These are phyloP conservation scores for Thelonectria rubi DNA, from an alignment of 2,329 filamentous ascomycete species.

Conservation along the genomic window DNA sequence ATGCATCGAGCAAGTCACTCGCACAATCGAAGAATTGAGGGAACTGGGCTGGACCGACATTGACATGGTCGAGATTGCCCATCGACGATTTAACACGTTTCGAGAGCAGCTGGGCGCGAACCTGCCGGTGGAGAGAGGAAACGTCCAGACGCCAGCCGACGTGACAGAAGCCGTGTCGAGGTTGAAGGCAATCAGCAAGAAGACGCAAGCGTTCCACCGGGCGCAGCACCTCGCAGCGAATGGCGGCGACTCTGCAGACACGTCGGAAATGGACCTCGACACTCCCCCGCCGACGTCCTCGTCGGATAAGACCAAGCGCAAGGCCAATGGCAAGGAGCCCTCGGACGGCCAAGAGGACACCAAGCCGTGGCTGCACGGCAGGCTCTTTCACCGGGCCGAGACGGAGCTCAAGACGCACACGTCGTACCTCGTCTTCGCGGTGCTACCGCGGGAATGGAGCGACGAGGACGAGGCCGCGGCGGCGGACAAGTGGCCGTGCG, in stretches of 20 bases:
- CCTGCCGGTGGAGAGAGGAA: constrained; percentile 70
- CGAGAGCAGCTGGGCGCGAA: constrained; percentile 82
- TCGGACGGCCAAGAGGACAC: constrained; percentile 33
- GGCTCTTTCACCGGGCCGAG: constrained; percentile 82
- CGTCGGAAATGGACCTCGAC: constrained; percentile 54
- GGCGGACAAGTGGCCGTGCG: constrained; percentile 70
- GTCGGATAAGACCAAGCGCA: constrained; percentile 29
- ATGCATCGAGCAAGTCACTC: constrained; percentile 94
- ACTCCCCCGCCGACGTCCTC: constrained; percentile 40
- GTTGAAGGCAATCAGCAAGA: constrained; percentile 76
- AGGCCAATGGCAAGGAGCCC: constrained; percentile 41
- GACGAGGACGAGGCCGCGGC: constrained; percentile 80
- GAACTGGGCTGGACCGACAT: constrained; percentile 89
- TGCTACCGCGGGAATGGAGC: constrained; percentile 87
- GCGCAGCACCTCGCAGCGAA: constrained; percentile 35
- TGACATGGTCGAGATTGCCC: constrained; percentile 88
- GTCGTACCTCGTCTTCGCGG: constrained; percentile 93
- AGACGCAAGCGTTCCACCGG: constrained; percentile 71
- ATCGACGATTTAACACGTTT: constrained; percentile 81
- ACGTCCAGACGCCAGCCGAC: constrained; percentile 73
- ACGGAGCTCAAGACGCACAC: constrained; percentile 94
- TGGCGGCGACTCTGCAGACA: constrained; percentile 36
- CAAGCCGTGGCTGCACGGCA: constrained; percentile 78
- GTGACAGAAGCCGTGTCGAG: constrained; percentile 82
- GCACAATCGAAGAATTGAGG: constrained; percentile 83